phyloP scores from a whole-genome alignment of 208 protist species.

The Wallacemonas sp. region DNA sequence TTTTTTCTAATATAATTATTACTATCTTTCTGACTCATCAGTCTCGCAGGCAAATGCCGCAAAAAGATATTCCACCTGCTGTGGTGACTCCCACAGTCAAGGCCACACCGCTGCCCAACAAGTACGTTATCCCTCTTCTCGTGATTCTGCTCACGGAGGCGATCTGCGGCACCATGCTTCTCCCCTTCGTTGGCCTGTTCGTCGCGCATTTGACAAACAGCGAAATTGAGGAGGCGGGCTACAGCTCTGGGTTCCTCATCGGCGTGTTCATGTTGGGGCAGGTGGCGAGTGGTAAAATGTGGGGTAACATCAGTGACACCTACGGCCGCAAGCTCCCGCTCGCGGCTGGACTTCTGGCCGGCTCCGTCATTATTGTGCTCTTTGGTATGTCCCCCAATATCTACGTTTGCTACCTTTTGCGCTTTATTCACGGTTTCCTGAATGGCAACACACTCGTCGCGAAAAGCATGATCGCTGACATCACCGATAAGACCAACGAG shows the following conservation, averaged over 20 bases:
- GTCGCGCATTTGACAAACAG: slow-evolving; percentile 26
- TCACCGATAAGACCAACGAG: slow-evolving; percentile 68
- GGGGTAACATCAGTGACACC: slow-evolving; percentile 45
- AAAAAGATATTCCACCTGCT: too few species aligned
- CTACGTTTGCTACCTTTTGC: slow-evolving; percentile 41
- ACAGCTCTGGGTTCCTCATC: slow-evolving; percentile 39
- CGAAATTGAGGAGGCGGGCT: slow-evolving; percentile 35
- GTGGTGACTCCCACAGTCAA: too few species aligned
- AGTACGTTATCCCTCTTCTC: slow-evolving; percentile 30
- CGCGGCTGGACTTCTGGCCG: slow-evolving; percentile 28
- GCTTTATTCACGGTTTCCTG: slow-evolving; percentile 70
- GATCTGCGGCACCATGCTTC: slow-evolving; percentile 40
- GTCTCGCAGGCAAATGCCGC: too few species aligned
- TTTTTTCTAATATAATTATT: too few species aligned
- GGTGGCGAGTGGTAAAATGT: slow-evolving; percentile 32
- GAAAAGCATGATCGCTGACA: slow-evolving; percentile 73
- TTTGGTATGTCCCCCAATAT: slow-evolving; percentile 51
- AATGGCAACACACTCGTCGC: slow-evolving; percentile 71
- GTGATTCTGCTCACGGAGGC: slow-evolving; percentile 42
- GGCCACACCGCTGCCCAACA: slow-evolving; percentile 29
- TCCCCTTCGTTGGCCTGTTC: slow-evolving; percentile 50
- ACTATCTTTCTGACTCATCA: too few species aligned
- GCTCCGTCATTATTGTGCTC: slow-evolving; percentile 30
- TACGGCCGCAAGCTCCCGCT: slow-evolving; percentile 42
- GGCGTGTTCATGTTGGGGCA: slow-evolving; percentile 54